Evolutionary conservation across 83 land plant genomes (phyloP), one percentile per base, ranked within the genome.

Genomic region (Picea engelmannii): DNA sequence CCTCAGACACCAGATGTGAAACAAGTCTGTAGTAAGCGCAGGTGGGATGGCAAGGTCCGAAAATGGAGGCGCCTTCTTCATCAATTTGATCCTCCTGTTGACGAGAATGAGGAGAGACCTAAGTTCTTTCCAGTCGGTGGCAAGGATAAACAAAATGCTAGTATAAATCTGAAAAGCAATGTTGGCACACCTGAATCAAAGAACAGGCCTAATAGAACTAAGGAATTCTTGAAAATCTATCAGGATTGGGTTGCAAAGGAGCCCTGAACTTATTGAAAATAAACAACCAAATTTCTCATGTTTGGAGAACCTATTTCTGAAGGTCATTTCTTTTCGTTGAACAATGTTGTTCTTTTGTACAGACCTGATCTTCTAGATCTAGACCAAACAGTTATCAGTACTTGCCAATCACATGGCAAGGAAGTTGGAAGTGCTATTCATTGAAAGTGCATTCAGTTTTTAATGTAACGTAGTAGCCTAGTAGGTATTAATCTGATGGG

Each of bases 21-120:
- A 35, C 84, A 87, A 76, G 79, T 87, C 5, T 87, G 87, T 71
- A 87, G 89, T 70, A 87, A 87, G 76, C 81, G 84, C 5, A 84
- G 82, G 77, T 87, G 89, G 89, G 89, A 87, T 79, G 89, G 87
- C 27, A 87, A 87, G 81, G 47, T 87, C 23, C 69, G 82, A 4
- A 79, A 79, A 65, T 87, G 89, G 89, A 62, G 89, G 44, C 84
- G 89, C 42, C 58, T 71, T 7, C 65, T 87, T 66, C 89, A 87
- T 78, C 77, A 77, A 38, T 87, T 79, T 80, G 89, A 87, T 79
- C 86, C 83, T 62, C 83, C 88, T 60, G 44, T 31, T 21, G 25
- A 24, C 3, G 66, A 23, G 66, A 24, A 64, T 18, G 66, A 64
- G 23, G 66, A 64, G 27, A 21, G 23, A n/a, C 66, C 66, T 2